phyloP scores from a whole-genome alignment of 2,329 filamentous ascomycete species.

The Volutella citrinella region DNA sequence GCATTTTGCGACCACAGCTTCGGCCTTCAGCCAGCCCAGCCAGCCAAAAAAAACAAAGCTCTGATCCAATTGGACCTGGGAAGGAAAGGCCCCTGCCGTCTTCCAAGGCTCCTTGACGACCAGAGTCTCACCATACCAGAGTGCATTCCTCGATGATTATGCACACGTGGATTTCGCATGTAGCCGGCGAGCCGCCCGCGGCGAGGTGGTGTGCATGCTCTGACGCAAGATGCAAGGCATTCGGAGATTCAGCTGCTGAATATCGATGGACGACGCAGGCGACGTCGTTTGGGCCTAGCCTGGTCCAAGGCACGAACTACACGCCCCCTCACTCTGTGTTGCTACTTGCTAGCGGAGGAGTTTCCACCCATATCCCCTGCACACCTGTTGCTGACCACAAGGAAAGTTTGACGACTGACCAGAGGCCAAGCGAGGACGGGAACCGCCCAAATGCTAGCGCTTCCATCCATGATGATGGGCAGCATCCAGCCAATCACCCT shows the following conservation, averaged over 20 bases:
- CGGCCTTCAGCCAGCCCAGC: too few species aligned
- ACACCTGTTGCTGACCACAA: slow-evolving; percentile 13
- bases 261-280: slow-evolving; percentile 1
- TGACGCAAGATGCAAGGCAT: slow-evolving; percentile 16
- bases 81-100: too few species aligned
- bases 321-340: slow-evolving; percentile 16
- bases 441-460: too few species aligned
- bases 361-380: background rate
- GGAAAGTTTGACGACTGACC: too few species aligned
- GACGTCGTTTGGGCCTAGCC: slow-evolving; percentile 14
- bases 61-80: too few species aligned
- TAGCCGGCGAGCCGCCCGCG: too few species aligned
- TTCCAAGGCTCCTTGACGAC: slow-evolving; percentile 16
- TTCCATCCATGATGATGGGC: too few species aligned
- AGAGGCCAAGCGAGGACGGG: too few species aligned
- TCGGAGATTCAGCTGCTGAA: slow-evolving; percentile 2
- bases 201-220: slow-evolving; percentile 11
- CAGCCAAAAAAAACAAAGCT: too few species aligned
- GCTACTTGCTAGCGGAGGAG: slow-evolving; percentile 4
- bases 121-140: slow-evolving; percentile 8
- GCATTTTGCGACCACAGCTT: too few species aligned
- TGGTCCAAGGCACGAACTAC: slow-evolving; percentile 10
- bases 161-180: slow-evolving; percentile 12
- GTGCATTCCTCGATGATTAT: slow-evolving; percentile 15
- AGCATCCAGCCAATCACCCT: too few species aligned